phyloP scores from a whole-genome alignment of 345 rosid genomes.

The Gossypium bickii region DNA sequence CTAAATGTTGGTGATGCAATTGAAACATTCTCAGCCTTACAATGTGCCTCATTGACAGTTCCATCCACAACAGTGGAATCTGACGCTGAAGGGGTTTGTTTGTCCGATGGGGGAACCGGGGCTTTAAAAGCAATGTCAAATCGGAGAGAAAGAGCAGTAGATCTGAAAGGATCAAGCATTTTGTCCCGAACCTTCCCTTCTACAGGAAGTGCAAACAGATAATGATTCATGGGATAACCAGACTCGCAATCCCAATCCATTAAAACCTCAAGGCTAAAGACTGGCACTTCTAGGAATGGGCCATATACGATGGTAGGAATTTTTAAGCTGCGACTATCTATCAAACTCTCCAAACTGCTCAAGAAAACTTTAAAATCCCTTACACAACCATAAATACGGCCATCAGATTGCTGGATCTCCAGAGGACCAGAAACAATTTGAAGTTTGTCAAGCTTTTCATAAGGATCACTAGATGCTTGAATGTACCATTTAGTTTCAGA shows the following conservation, averaged over 20 bases:
- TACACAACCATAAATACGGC: conserved; percentile 62
- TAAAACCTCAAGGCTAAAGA: conserved; percentile 71
- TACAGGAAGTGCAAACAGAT: conserved; percentile 73
- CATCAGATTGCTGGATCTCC: conserved; percentile 94
- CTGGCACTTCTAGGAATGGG: conserved; percentile 69
- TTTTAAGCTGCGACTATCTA: conserved; percentile 52
- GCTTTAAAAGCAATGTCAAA: conserved; percentile 88
- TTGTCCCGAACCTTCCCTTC: conserved; percentile 77
- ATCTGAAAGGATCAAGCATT: conserved; percentile 90
- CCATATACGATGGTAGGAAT: conserved; percentile 46
- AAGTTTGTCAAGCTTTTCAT: conserved; percentile 91
- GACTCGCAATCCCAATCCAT: conserved; percentile 97
- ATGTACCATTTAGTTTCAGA: conserved; percentile 65
- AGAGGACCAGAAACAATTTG: conserved; percentile 55
- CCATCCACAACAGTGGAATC: conserved; percentile 14
- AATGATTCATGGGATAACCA: conserved; percentile 88
- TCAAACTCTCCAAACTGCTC: conserved; percentile 90
- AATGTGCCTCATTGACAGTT: conserved; percentile 29
- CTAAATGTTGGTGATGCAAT: conserved; percentile 54
- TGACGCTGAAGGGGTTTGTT: too few relatives aligned
- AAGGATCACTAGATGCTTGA: conserved; percentile 91
- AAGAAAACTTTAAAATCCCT: conserved; percentile 67
- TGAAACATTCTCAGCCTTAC: conserved; percentile 39
- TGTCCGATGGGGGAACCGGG: conserved; percentile 25
- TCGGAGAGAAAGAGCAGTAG: conserved; percentile 81